A percentile compares a stretch with the other conserved stretches of the same genome.
Evolutionary conservation across 139 green algal genomes (phyloP).

Genomic region (Chlamydomonas urium): DNA sequence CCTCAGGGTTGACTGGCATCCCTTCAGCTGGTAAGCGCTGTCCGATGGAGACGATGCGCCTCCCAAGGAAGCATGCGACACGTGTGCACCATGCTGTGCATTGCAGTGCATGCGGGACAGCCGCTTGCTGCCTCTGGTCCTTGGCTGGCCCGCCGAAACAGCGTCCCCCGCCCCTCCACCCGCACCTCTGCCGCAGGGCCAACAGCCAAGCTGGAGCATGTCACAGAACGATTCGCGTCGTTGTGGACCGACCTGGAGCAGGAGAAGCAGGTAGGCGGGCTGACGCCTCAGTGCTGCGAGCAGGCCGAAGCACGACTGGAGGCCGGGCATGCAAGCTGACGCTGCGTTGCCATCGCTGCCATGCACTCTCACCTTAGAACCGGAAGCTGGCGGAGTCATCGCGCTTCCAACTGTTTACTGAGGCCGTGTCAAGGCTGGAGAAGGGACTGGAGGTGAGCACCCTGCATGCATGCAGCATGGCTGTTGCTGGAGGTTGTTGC

Average conservation of each 20-base stretch:
- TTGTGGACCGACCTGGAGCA: constrained; percentile 73
- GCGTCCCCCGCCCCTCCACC: background rate
- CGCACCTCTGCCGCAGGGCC: background rate
- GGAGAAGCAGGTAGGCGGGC: constrained; percentile 54
- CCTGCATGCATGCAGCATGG: background rate
- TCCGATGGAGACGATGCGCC: background rate
- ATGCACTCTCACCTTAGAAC: too few species aligned
- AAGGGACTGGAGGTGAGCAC: constrained; percentile 59
- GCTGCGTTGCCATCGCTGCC: background rate
- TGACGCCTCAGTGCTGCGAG: background rate
- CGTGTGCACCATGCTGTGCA: background rate
- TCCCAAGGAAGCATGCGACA: background rate
- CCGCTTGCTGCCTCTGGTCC: background rate
- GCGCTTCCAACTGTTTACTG: constrained; percentile 45
- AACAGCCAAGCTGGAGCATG: constrained; percentile 60
- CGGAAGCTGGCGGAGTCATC: constrained; percentile 48
- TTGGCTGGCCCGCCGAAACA: background rate
- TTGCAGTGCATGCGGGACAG: background rate
- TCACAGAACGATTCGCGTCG: constrained; percentile 61
- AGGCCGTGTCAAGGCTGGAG: constrained; percentile 58
- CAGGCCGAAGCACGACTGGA: too few species aligned
- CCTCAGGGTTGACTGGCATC: background rate
- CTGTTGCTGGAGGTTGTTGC: constrained; percentile 4
- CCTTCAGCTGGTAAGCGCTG: background rate
- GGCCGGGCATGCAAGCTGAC: background rate